These are phyloP conservation scores for Copromyces sp. DNA, from an alignment of 495 filamentous ascomycete species.

Conservation along the genomic window DNA sequence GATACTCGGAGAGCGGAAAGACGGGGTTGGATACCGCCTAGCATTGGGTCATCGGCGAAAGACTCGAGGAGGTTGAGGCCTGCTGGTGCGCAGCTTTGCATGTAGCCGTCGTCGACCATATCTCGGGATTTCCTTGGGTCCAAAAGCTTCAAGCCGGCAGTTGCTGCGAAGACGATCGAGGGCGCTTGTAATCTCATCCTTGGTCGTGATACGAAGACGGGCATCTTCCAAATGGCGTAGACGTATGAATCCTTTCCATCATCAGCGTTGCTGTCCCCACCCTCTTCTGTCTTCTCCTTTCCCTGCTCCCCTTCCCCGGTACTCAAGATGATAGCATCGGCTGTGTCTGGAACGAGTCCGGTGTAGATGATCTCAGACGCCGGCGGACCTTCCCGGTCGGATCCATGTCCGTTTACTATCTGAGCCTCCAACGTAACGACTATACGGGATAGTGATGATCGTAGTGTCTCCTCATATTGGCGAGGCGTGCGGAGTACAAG, in stretches of 20 bases:
- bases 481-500: constrained; percentile 60
- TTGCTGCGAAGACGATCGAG: constrained; percentile 64
- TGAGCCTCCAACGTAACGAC: constrained; percentile 60
- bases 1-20: constrained; percentile 74
- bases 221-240: constrained; percentile 71
- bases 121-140: constrained; percentile 39
- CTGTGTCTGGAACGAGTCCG: constrained; percentile 45
- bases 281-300: constrained; percentile 27
- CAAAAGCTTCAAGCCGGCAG: constrained; percentile 53
- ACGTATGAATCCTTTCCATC: constrained; percentile 35
- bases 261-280: constrained; percentile 2
- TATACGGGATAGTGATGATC: constrained; percentile 51
- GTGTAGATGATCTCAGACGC: constrained; percentile 57
- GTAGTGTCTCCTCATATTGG: constrained; percentile 47
- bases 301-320: constrained; percentile 33
- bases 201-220: constrained; percentile 68
- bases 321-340: constrained; percentile 50
- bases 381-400: constrained; percentile 35
- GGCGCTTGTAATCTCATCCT: constrained; percentile 69
- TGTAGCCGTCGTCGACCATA: constrained; percentile 54
- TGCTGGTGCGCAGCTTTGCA: constrained; percentile 62
- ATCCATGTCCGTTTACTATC: constrained; percentile 49
- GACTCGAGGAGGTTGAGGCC: constrained; percentile 76
- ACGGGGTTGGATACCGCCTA: constrained; percentile 56
- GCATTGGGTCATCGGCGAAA: constrained; percentile 56